Percentiles rank a stretch among this genome's conserved stretches.
These are phyloP conservation scores for Trichoderma atroviride DNA, from an alignment of 2,329 filamentous ascomycete genomes.

Conservation along the genomic window DNA sequence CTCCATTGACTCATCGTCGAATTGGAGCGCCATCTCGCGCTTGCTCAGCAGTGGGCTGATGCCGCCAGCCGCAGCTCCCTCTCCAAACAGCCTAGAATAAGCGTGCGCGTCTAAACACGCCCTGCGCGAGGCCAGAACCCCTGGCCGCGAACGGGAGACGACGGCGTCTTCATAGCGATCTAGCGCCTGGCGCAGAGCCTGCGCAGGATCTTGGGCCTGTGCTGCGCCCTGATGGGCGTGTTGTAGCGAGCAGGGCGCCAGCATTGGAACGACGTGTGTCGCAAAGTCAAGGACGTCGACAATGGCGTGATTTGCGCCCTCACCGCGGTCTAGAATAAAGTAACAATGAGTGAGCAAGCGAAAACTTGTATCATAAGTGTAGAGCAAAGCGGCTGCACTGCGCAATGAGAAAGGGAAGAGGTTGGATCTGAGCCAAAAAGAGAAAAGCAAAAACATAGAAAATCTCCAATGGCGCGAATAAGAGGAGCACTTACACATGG, in stretches of 20 bases:
- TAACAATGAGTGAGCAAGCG: constrained; percentile 1
- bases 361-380: not conserved
- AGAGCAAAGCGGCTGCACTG: not conserved
- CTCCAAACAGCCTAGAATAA: constrained; percentile 45
- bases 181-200: constrained; percentile 35
- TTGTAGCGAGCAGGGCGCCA: constrained; percentile 16
- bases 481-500: constrained; percentile 55
- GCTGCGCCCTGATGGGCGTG: not conserved
- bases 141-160: constrained; percentile 46
- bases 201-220: not conserved
- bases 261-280: constrained; percentile 35
- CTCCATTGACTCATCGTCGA: constrained; percentile 33
- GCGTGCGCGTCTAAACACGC: constrained; percentile 60
- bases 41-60: constrained; percentile 45
- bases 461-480: not conserved
- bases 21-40: constrained; percentile 41
- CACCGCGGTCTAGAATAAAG: constrained; percentile 52
- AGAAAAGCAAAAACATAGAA: not conserved
- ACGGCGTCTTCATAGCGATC: constrained; percentile 50
- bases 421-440: not conserved
- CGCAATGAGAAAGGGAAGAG: not conserved
- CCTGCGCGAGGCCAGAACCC: constrained; percentile 53
- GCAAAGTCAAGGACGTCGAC: constrained; percentile 53
- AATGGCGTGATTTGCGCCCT: constrained; percentile 61
- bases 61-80: constrained; percentile 16